Conservation (phyloP, 2,329 filamentous ascomycete species). For the Chrysosphaeria jannelii region DNA sequence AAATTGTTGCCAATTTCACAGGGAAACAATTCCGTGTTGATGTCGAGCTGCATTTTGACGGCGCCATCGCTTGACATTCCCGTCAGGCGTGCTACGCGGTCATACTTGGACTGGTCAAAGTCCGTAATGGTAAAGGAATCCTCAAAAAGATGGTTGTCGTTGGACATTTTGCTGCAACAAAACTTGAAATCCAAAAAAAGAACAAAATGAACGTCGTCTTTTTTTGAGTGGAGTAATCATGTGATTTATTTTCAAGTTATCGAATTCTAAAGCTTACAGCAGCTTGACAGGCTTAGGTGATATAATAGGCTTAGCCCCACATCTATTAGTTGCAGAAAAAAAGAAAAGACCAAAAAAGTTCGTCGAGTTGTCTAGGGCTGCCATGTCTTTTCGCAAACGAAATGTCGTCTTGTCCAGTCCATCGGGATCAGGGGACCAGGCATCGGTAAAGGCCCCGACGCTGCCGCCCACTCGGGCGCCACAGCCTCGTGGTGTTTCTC, state of each 20-base stretch:
- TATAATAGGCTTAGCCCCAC: too few relatives aligned
- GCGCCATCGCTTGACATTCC: conserved; percentile 42
- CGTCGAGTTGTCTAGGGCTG: too few relatives aligned
- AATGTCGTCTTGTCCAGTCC: conserved; percentile 19
- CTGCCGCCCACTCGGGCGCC: not conserved
- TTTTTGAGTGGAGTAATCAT: too few relatives aligned
- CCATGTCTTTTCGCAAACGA: conserved; percentile 29
- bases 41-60: conserved; percentile 58
- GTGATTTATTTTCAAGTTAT: too few relatives aligned
- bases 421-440: conserved; percentile 1
- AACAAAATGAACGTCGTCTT: too few relatives aligned
- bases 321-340: too few relatives aligned
- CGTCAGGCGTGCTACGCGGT: conserved; percentile 66
- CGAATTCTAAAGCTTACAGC: too few relatives aligned
- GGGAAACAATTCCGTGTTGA: conserved; percentile 82
- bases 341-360: too few relatives aligned
- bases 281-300: too few relatives aligned
- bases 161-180: too few relatives aligned
- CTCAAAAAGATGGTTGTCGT: conserved; percentile 80
- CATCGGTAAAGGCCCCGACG: not conserved
- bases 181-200: too few relatives aligned
- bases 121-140: conserved; percentile 62
- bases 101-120: conserved; percentile 69
- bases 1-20: conserved; percentile 43
- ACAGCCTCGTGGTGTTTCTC: too few relatives aligned